Evolutionary conservation across 331 rosid species (phyloP).

Genomic region (Spiraea crenata): DNA sequence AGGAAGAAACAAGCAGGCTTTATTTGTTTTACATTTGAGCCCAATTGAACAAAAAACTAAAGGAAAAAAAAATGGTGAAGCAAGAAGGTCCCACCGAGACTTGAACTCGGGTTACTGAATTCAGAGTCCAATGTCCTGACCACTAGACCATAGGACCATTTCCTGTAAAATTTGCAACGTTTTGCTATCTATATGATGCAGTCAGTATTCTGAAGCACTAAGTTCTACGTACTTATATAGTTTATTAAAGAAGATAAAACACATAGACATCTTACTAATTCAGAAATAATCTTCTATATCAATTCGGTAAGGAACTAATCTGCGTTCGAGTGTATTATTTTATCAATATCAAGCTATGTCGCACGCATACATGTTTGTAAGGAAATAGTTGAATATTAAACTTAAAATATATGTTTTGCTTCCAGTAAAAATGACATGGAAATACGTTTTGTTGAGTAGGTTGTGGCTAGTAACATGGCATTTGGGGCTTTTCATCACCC

Average conservation of each 20-base stretch:
- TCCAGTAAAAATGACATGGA: background rate
- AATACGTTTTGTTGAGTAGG: conserved; percentile 36
- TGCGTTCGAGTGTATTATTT: too few relatives aligned
- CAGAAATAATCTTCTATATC: too few relatives aligned
- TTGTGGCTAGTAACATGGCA: conserved; percentile 87
- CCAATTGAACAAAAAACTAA: background rate
- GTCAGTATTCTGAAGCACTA: too few relatives aligned
- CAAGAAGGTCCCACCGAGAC: conserved; percentile 65
- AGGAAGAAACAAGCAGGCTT: too few relatives aligned
- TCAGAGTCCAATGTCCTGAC: conserved; percentile 96
- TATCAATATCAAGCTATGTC: too few relatives aligned
- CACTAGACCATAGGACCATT: conserved; percentile 82
- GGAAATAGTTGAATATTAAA: too few relatives aligned
- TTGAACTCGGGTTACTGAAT: conserved; percentile 86
- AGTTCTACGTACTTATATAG: too few relatives aligned
- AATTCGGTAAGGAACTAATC: too few relatives aligned
- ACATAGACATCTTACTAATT: too few relatives aligned
- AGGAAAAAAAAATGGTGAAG: background rate
- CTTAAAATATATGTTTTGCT: background rate
- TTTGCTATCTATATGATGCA: too few relatives aligned
- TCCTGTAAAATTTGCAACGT: fast-evolving
- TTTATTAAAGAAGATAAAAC: too few relatives aligned
- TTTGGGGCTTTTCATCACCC: conserved; percentile 66
- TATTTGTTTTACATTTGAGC: background rate
- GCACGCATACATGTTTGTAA: too few relatives aligned